These are phyloP conservation scores for Sugiyamaella japonica DNA, from an alignment of 1,139 yeast species.

Conservation along the genomic window DNA sequence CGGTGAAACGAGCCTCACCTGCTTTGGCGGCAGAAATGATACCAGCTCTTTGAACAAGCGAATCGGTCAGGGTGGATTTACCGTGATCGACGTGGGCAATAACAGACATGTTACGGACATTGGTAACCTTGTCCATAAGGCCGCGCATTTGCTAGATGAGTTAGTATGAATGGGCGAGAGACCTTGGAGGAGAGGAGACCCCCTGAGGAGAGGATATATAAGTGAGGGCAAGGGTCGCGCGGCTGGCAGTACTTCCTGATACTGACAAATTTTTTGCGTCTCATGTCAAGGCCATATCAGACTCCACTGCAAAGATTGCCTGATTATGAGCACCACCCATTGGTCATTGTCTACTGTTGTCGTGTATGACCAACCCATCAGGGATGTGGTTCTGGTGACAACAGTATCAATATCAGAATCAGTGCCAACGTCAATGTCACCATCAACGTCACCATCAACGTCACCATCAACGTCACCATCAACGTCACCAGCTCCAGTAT, in stretches of 20 bases:
- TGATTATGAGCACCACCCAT: not conserved
- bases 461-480: not conserved
- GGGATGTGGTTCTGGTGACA: too few species aligned
- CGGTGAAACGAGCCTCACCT: constrained; percentile 99
- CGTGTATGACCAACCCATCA: not conserved
- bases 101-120: constrained; percentile 99
- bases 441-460: not conserved
- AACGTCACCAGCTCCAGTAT: not conserved
- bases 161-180: too few species aligned
- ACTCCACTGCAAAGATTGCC: not conserved
- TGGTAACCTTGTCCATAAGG: constrained; percentile 99
- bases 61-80: constrained; percentile 98
- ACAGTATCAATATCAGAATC: too few species aligned
- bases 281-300: not conserved
- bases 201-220: too few species aligned
- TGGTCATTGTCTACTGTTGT: not conserved
- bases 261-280: constrained; percentile 7
- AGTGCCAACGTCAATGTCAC: too few species aligned
- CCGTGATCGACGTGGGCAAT: constrained; percentile 99
- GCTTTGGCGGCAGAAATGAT: constrained; percentile 99
- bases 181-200: too few species aligned
- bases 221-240: constrained; percentile 3
- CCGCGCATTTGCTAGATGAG: constrained; percentile 75
- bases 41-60: constrained; percentile 99
- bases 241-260: not conserved